A percentile compares a stretch with the other conserved stretches of the same genome.
These are phyloP conservation scores for Smittium culicis DNA, from an alignment of 371 early-diverging fungal genomes.

Conservation along the genomic window DNA sequence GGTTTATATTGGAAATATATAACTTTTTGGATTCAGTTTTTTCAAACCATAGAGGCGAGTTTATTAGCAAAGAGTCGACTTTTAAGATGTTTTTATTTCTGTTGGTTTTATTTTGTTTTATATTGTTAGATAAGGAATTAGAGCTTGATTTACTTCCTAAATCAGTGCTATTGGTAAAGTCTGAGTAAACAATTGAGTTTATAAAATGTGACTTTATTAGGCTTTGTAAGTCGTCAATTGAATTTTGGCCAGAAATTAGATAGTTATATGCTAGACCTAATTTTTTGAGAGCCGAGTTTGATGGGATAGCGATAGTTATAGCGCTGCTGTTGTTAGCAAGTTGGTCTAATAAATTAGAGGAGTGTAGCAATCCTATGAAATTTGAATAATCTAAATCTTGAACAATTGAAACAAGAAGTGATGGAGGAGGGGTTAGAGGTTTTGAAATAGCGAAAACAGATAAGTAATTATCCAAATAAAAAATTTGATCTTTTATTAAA, in stretches of 20 bases:
- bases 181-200: not conserved
- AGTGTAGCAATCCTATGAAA: not conserved
- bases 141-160: too few species aligned
- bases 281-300: not conserved
- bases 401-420: not conserved
- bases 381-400: not conserved
- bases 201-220: not conserved
- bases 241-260: not conserved
- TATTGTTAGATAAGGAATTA: too few species aligned
- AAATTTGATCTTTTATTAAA: not conserved
- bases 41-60: conserved; percentile 11
- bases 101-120: not conserved
- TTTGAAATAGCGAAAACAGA: not conserved
- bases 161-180: not conserved
- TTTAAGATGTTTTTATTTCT: not conserved
- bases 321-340: not conserved
- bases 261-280: not conserved
- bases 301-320: not conserved
- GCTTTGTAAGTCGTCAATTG: not conserved
- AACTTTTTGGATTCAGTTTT: conserved; percentile 28
- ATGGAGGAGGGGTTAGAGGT: not conserved
- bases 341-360: not conserved
- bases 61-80: not conserved
- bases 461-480: not conserved
- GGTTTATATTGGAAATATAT: conserved; percentile 17